These are phyloP conservation scores for Ambispora gerdemannii DNA, from an alignment of 192 early-diverging fungal genomes.

Conservation along the genomic window DNA sequence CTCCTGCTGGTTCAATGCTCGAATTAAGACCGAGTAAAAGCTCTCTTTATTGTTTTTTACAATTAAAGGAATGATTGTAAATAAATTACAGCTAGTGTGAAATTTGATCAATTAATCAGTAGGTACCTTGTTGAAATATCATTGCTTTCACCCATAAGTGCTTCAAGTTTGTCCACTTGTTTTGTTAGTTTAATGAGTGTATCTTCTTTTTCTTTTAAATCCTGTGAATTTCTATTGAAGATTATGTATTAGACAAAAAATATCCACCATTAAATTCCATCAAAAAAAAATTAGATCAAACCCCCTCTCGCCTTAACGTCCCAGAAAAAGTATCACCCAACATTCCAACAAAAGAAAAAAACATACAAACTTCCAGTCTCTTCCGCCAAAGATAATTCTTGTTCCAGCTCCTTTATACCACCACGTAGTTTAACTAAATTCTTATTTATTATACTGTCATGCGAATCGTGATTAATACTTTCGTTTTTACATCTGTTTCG, in stretches of 20 bases:
- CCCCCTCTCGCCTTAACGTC: too few species aligned
- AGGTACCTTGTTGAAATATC: slow-evolving; percentile 43
- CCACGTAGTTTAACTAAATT: slow-evolving; percentile 49
- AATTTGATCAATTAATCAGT: slow-evolving; percentile 14
- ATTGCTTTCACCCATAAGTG: slow-evolving; percentile 43
- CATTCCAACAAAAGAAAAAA: too few species aligned
- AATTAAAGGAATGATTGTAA: background rate
- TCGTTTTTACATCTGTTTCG: slow-evolving; percentile 49
- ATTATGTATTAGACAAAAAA: background rate
- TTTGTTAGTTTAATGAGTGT: slow-evolving; percentile 60
- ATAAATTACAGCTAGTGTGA: background rate
- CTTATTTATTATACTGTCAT: slow-evolving; percentile 52
- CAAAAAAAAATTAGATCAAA: background rate
- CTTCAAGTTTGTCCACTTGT: slow-evolving; percentile 59
- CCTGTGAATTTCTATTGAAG: slow-evolving; percentile 37
- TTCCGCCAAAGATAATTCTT: slow-evolving; percentile 54
- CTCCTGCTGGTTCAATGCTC: slow-evolving; percentile 34
- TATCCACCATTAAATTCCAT: background rate
- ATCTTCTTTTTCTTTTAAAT: slow-evolving; percentile 61
- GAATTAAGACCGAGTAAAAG: slow-evolving; percentile 30
- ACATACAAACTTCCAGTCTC: slow-evolving; percentile 50
- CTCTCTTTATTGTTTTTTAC: slow-evolving; percentile 28
- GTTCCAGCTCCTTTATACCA: slow-evolving; percentile 54
- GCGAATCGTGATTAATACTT: slow-evolving; percentile 49
- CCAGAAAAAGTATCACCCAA: too few species aligned